Base-by-base conservation (phyloP, 768 basidiomycete species). In the Mycena indigotica region DNA sequence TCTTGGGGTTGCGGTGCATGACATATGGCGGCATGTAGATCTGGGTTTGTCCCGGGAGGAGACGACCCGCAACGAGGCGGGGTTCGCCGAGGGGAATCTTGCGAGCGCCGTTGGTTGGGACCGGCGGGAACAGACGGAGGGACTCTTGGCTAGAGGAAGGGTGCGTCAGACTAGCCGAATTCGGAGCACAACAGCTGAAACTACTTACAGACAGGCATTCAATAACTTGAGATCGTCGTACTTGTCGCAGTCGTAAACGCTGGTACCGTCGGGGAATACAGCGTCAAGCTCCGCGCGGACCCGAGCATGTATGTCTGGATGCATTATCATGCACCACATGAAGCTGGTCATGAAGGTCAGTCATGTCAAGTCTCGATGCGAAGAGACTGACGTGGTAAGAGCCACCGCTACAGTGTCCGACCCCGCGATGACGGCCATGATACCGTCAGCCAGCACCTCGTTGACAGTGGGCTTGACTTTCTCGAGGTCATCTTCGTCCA, bases 91-190 rank as follows among this genome's bases (percentile, higher is more conserved):
- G 13, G 67, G 55, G 56, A 65, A 4, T 67, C 68, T 16, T 71
- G 65, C 29, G 69, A 65, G 44, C 79, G 73, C 62, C 79, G 75
- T 45, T 74, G 70, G 44, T 76, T 45, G 79, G 73, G 24, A 84
- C 67, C 4, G 84, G 75, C 10, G 83, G 80, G 52, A 73, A 73
- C n/a, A 84, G 70, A 28, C 82, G 76, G 25, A 84, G 66, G 0
- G 74, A 68, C 57, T 84, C 83, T 28, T 82, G 81, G 53, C 83
- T 83, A 57, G 49, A 28, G 28, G n/a, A n/a, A n/a, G n/a, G n/a
- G n/a, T n/a, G n/a, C n/a, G 24, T 28, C 17, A n/a, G 23, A 10
- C 10, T 46, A 13, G 15, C 40, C 52, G 49, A n/a, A 52, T 29
- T 39, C 39, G 16, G 3, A 6, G 41, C 28, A 4, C 28, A 28